Evolutionary conservation across 257 asterid genomes (phyloP), one percentile per base, ranked within the genome.

Genomic region (Eustoma russellianum): DNA sequence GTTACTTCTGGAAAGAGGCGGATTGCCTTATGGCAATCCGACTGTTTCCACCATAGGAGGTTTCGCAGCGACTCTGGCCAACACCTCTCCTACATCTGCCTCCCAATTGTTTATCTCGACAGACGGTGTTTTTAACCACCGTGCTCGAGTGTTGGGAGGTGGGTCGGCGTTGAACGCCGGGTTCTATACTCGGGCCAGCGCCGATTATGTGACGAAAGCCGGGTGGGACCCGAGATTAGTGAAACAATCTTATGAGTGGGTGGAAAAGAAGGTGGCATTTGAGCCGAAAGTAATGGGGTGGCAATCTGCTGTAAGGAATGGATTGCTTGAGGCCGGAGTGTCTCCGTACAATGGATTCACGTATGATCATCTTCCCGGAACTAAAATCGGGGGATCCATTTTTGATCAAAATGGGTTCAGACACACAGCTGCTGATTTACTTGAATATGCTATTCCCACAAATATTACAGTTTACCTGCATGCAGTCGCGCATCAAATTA

Each of bases 141-240:
- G 97, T 0, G 93, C 67, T 5, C 83, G 95, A 12, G 74, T 89
- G 0, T 43, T 89, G 34, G 97, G 95, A 17, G 97, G 97, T 1
- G 67, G 93, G 57, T 70, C 93, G 9, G 83, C 93, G 49, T 55
- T 90, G 56, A 90, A 90, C 59, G 96, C 88, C 0, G 97, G 97
- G 18, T 90, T 86, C 74, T 86, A 66, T 77, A 52, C 88, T 0
- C 59, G 86, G 60, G 96, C 97, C 0, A 64, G 78, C 59, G 0
- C 0, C 0, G 73, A 38, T 15, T 78, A 69, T 66, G 66, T 73
- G 15, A 15, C 0, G 30, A 67, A 55, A 38, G 49, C 35, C 18
- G 85, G 94, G 46, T 89, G 94, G 97, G 81, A 83, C 28, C 69
- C 71, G 13, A 50, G 6, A 40, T 50, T 66, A 28, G 94, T 74